phyloP scores from a whole-genome alignment of 2,329 filamentous ascomycete species.

The Thermothelomyces thermophilus region DNA sequence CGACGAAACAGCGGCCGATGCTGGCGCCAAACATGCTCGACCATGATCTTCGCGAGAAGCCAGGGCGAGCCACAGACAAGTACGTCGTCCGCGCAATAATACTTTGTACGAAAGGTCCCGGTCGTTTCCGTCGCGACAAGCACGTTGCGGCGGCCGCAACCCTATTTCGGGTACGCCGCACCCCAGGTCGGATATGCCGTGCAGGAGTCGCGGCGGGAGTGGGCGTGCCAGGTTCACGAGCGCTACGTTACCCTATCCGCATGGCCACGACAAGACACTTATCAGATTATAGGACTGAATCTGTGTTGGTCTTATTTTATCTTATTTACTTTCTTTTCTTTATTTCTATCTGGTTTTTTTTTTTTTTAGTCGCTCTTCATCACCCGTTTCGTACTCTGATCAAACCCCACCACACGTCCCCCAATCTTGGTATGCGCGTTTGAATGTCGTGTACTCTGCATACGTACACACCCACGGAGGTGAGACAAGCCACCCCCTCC shows the following conservation, averaged over 20 bases:
- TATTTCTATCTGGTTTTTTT: slow-evolving; percentile 19
- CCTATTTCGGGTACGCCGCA: slow-evolving; percentile 18
- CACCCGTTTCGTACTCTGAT: slow-evolving; percentile 5
- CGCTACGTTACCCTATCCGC: slow-evolving; percentile 19
- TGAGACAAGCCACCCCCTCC: slow-evolving; percentile 36
- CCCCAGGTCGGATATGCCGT: slow-evolving; percentile 28
- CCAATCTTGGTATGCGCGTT: too few relatives aligned
- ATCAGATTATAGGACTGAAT: too few relatives aligned
- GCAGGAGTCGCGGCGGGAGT: slow-evolving; percentile 22
- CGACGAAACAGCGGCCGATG: slow-evolving; percentile 26
- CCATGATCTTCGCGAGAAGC: slow-evolving; percentile 28
- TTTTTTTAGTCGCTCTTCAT: slow-evolving; percentile 5
- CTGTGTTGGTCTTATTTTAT: too few relatives aligned
- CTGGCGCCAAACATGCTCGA: slow-evolving; percentile 30
- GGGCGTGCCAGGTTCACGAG: slow-evolving; percentile 23
- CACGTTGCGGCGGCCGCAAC: slow-evolving; percentile 12
- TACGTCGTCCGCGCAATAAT: too few relatives aligned
- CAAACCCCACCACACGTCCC: slow-evolving; percentile 2
- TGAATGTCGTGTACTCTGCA: too few relatives aligned
- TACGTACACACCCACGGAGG: too few relatives aligned
- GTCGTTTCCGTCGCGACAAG: slow-evolving; percentile 18
- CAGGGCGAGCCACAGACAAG: slow-evolving; percentile 26
- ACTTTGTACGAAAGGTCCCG: too few relatives aligned
- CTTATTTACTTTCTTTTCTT: too few relatives aligned
- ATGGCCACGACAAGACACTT: slow-evolving; percentile 21